phyloP scores from a whole-genome alignment of 2,329 filamentous ascomycete species.

The Penicillium sp. region DNA sequence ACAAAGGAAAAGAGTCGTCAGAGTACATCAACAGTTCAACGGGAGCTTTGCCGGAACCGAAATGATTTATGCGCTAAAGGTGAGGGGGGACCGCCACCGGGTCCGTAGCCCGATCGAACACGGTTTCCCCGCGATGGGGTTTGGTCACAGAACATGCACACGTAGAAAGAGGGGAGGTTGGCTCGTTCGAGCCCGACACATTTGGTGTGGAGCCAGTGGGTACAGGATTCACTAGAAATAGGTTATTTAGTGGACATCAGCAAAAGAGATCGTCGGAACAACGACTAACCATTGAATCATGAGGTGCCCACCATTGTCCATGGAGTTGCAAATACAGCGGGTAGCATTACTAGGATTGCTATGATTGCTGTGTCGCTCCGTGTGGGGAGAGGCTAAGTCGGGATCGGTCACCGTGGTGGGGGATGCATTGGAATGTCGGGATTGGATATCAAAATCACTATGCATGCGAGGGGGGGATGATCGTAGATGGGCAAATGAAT shows the following conservation, averaged over 20 bases:
- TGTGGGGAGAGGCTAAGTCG: slow-evolving; percentile 53
- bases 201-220: slow-evolving; percentile 61
- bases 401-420: slow-evolving; percentile 54
- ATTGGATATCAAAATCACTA: slow-evolving; percentile 38
- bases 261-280: neutral
- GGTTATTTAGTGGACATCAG: neutral
- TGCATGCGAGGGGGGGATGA: slow-evolving; percentile 46
- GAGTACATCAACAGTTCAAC: slow-evolving; percentile 6
- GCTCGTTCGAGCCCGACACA: slow-evolving; percentile 57
- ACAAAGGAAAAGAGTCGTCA: slow-evolving; percentile 20
- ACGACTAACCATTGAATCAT: slow-evolving; percentile 59
- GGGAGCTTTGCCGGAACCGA: slow-evolving; percentile 32
- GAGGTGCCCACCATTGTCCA: slow-evolving; percentile 54
- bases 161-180: slow-evolving; percentile 49
- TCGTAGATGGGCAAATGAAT: slow-evolving; percentile 37
- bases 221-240: slow-evolving; percentile 56
- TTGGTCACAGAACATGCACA: slow-evolving; percentile 53
- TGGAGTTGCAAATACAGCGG: slow-evolving; percentile 59
- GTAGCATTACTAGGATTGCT: slow-evolving; percentile 52
- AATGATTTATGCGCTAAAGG: slow-evolving; percentile 46
- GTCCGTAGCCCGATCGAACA: slow-evolving; percentile 33
- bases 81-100: slow-evolving; percentile 36
- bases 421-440: slow-evolving; percentile 45
- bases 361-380: slow-evolving; percentile 48
- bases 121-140: slow-evolving; percentile 43